Base-by-base conservation (phyloP, 768 basidiomycete genomes). In the Nevesoporus exiguus region DNA sequence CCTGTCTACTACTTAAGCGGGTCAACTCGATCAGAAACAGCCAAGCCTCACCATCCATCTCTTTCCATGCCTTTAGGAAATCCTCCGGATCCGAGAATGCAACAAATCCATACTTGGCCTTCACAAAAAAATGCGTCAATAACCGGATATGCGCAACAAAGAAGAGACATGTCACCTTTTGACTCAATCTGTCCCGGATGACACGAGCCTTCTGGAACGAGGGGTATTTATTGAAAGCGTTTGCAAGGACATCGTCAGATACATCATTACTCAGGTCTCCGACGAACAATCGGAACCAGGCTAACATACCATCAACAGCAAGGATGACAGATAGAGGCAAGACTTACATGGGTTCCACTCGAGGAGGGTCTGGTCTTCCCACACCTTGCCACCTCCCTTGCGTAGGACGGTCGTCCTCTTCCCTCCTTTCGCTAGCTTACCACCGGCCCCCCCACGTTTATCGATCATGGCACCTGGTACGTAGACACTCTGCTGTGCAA, bases 261-360 rank as follows among this genome's bases (percentile, higher is more conserved):
- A 98, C 94, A 72, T 98, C 97, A 67, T 98, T 98, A 64, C 94
- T 96, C 33, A 98, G 80, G 71, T 99, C 96, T 39, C 97, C 97
- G 21, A 98, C 94, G 66, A 99, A 99, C 39, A 99, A 75, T 27
- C 97, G 84, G 75, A 96, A 99, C 95, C 95, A 98, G 14, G 91
- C 94, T 96, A 13, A 37, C 52, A 40, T 39, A 41, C 40, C 0
- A 27, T 63, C 29, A 61, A 58, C 61, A 7, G 8, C 2, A 44
- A 41, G 10, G 14, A 22, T 2, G 8, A 24, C 9, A 33, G 44
- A n/a, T 13, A 17, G 34, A 51, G 36, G 33, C 4, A 27, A 17
- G 9, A 78, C 90, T 61, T 66, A 97, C 95, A 84, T 49, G 96
- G 90, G 74, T 93, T 97, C 97, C 97, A 99, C 63, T 99, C 97